Evolutionary conservation across 495 filamentous ascomycete genomes (phyloP).

Genomic region (Endocarpon pusillum): DNA sequence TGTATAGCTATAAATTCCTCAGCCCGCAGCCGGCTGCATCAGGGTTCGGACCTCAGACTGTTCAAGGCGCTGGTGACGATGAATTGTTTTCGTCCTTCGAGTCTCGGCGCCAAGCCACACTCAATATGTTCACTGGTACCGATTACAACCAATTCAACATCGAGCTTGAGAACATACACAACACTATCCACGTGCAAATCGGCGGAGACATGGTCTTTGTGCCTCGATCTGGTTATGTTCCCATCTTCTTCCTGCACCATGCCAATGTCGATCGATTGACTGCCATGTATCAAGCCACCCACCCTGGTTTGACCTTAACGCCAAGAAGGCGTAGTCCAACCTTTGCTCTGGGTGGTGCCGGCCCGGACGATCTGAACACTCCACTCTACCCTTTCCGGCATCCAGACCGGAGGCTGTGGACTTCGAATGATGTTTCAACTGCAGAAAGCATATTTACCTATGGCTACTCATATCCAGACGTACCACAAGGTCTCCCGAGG

Average conservation of each 20-base stretch:
- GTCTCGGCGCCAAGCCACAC: slow-evolving; percentile 5
- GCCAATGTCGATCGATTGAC: too few relatives aligned
- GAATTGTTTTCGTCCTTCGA: slow-evolving; percentile 2
- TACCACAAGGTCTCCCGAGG: too few relatives aligned
- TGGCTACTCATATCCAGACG: too few relatives aligned
- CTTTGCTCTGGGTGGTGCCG: too few relatives aligned
- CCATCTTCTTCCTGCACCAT: slow-evolving; percentile 27
- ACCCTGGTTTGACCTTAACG: too few relatives aligned
- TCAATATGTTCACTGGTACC: slow-evolving; percentile 24
- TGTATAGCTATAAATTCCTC: slow-evolving; percentile 19
- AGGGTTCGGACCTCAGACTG: slow-evolving; percentile 10
- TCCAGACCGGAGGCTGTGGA: too few relatives aligned
- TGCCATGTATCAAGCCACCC: too few relatives aligned
- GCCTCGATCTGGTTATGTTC: slow-evolving; percentile 24
- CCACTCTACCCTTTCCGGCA: too few relatives aligned
- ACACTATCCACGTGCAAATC: slow-evolving; percentile 23
- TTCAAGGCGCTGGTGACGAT: slow-evolving; percentile 1
- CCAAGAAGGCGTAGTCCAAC: too few relatives aligned
- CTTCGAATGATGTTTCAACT: too few relatives aligned
- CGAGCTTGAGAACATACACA: slow-evolving; percentile 25
- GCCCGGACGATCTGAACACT: too few relatives aligned
- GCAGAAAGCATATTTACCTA: too few relatives aligned
- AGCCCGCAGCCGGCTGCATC: slow-evolving; percentile 10
- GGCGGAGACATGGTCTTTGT: slow-evolving; percentile 24
- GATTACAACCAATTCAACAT: slow-evolving; percentile 8